Conservation (phyloP, 2,329 filamentous ascomycete genomes). For the Arthrobotrys iridis region DNA sequence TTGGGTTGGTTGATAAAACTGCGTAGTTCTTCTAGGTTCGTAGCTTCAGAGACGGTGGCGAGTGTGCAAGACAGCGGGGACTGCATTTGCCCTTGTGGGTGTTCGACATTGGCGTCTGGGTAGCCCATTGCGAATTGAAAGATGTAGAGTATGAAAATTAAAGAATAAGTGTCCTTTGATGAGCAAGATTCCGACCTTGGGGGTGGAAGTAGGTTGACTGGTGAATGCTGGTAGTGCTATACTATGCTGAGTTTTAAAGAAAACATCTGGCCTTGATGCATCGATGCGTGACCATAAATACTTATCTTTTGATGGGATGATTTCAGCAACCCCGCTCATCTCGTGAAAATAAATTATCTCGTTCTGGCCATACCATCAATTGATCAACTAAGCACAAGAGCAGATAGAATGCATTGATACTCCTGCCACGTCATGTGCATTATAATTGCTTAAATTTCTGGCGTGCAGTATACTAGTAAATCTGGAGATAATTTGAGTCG, state of each 20-base stretch:
- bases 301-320: neutral
- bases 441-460: neutral
- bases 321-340: neutral
- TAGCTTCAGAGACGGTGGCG: neutral
- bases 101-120: constrained; percentile 1
- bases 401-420: neutral
- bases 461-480: neutral
- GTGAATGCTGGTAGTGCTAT: neutral
- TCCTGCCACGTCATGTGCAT: neutral
- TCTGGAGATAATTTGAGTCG: neutral
- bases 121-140: neutral
- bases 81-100: neutral
- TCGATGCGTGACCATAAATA: neutral
- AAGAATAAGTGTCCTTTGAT: no score
- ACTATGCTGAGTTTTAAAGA: no score
- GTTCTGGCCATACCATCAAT: neutral
- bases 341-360: neutral
- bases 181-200: neutral
- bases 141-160: neutral
- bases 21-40: neutral
- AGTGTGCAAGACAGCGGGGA: neutral
- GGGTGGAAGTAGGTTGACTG: neutral
- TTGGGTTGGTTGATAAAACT: neutral
- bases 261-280: neutral
- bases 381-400: neutral